A percentile compares a stretch with the other conserved stretches of the same genome.
Evolutionary conservation across 108 stramenopile species (phyloP).

Genomic region (Halocafeteria seosinensis): DNA sequence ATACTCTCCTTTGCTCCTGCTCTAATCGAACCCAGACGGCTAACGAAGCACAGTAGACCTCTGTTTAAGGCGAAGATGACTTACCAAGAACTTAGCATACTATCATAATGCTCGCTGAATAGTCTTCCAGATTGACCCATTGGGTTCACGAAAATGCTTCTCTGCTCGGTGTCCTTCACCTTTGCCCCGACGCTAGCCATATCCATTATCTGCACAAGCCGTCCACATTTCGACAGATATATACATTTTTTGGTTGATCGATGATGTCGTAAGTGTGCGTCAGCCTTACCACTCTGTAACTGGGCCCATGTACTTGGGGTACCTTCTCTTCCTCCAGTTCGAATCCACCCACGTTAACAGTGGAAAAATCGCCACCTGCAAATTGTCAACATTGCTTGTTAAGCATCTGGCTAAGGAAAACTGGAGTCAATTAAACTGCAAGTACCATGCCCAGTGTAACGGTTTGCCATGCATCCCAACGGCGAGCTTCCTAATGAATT

Average conservation of each 20-base stretch:
- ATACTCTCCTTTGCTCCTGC: too few species aligned
- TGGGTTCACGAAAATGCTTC: slow-evolving; percentile 1
- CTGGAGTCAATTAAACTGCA: too few species aligned
- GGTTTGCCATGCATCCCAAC: slow-evolving; percentile 4
- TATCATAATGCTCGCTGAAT: background rate
- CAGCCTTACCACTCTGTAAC: background rate
- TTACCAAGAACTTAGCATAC: slow-evolving; percentile 1
- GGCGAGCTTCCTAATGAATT: background rate
- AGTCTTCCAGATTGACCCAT: slow-evolving; percentile 6
- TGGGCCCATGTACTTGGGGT: background rate
- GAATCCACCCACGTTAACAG: slow-evolving; percentile 6
- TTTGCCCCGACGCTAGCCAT: background rate
- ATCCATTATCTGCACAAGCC: background rate
- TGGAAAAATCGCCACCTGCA: slow-evolving; percentile 4
- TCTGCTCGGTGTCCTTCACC: background rate
- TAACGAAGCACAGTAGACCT: too few species aligned
- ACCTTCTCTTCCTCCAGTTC: background rate
- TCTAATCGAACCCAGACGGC: too few species aligned
- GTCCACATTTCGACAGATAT: background rate
- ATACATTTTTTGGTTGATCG: background rate
- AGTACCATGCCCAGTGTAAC: slow-evolving; percentile 2
- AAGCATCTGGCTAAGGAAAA: too few species aligned
- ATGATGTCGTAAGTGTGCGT: too few species aligned
- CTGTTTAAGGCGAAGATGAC: too few species aligned
- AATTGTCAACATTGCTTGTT: too few species aligned